Evolutionary conservation across 768 basidiomycete species (phyloP).

Genomic region (Pleurotus cornucopiae): DNA sequence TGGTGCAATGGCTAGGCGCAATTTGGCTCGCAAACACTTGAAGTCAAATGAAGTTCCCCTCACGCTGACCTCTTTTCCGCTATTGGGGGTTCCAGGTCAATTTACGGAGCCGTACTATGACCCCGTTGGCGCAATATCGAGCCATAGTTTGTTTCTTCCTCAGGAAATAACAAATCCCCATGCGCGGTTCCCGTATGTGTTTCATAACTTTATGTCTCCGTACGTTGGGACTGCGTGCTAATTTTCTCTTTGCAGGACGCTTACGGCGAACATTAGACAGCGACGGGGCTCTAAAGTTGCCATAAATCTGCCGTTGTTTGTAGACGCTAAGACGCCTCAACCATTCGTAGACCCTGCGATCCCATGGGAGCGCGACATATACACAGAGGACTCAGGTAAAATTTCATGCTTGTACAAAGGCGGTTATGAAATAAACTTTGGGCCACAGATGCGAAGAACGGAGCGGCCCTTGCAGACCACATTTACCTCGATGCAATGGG

Average conservation of each 20-base stretch:
- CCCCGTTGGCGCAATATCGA: constrained; percentile 74
- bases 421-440: background rate
- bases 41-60: constrained; percentile 84
- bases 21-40: constrained; percentile 78
- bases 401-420: background rate
- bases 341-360: constrained; percentile 94
- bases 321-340: constrained; percentile 81
- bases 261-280: constrained; percentile 94
- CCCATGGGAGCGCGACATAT: constrained; percentile 79
- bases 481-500: constrained; percentile 99
- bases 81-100: constrained; percentile 80
- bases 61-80: constrained; percentile 94
- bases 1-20: constrained; percentile 49
- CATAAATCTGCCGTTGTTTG: constrained; percentile 90
- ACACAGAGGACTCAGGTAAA: constrained; percentile 80
- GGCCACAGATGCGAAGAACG: constrained; percentile 74
- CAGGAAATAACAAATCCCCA: constrained; percentile 97
- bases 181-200: constrained; percentile 91
- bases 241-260: constrained; percentile 54
- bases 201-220: constrained; percentile 6
- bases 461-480: constrained; percentile 85
- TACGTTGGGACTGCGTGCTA: constrained; percentile 11
- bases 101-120: constrained; percentile 90
- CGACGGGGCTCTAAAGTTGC: constrained; percentile 91
- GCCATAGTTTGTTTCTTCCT: constrained; percentile 91